Evolutionary conservation across 164 flowering plant species (phyloP).

Genomic region (Santalum album): DNA sequence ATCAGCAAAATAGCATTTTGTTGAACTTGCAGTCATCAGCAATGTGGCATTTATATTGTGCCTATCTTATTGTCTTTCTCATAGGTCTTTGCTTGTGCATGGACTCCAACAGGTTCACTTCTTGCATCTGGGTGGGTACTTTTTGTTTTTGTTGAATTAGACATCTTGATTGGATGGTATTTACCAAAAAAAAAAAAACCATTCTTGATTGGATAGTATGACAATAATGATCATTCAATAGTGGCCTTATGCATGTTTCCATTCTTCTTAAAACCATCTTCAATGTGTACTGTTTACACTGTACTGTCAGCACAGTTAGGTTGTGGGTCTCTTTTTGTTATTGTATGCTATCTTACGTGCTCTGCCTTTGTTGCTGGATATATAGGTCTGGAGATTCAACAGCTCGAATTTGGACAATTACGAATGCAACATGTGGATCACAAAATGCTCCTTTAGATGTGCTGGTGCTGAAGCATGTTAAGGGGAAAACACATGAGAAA

Average conservation of each 20-base stretch:
- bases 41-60: not conserved
- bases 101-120: conserved; percentile 92
- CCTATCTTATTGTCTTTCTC: no score
- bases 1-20: not conserved
- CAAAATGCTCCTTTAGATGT: conserved; percentile 50
- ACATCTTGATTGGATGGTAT: no score
- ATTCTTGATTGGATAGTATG: no score
- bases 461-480: conserved; percentile 74
- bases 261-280: no score
- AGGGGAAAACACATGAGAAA: conserved; percentile 79
- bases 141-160: not conserved
- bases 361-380: conserved; percentile 3
- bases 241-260: no score
- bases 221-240: no score
- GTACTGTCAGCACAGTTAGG: no score
- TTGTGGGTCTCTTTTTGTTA: no score
- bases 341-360: not conserved
- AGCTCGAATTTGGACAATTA: conserved; percentile 88
- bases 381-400: conserved; percentile 95
- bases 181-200: no score
- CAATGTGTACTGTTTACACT: no score
- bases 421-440: conserved; percentile 44
- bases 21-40: no score
- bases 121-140: conserved; percentile 90
- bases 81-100: conserved; percentile 96